Percentiles rank a stretch among this genome's conserved stretches.
Conservation (phyloP, 2,329 filamentous ascomycete species). For the Clarireedia sp. region DNA sequence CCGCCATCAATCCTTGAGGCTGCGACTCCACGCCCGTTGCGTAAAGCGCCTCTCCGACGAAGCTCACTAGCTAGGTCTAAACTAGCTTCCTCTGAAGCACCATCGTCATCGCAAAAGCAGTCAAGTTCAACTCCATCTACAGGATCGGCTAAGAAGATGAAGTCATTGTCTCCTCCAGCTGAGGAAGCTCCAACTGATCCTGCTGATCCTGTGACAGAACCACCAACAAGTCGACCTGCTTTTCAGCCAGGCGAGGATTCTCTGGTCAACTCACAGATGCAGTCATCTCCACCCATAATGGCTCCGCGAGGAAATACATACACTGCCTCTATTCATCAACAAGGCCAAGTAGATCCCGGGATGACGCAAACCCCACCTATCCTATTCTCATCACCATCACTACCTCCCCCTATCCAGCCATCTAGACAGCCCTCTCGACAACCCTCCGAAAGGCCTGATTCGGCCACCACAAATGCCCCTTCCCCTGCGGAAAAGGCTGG, state of each 20-base stretch:
- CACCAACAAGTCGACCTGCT: not conserved
- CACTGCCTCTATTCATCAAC: constrained; percentile 24
- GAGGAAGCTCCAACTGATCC: constrained; percentile 3
- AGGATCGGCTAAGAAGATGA: no score
- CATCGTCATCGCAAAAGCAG: constrained; percentile 19
- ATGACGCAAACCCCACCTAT: constrained; percentile 27
- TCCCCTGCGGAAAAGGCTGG: constrained; percentile 27
- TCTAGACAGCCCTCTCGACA: constrained; percentile 4
- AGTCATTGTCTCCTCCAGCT: constrained; percentile 25
- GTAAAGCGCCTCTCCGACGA: constrained; percentile 9
- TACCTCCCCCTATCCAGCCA: constrained; percentile 24
- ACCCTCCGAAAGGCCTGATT: constrained; percentile 6
- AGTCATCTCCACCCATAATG: constrained; percentile 27
- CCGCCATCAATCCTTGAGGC: constrained; percentile 12
- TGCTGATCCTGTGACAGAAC: not conserved
- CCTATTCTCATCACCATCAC: constrained; percentile 28
- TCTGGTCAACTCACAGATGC: constrained; percentile 20
- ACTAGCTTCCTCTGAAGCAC: constrained; percentile 4
- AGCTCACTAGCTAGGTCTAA: not conserved
- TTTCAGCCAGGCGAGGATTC: constrained; percentile 13
- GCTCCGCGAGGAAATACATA: constrained; percentile 25
- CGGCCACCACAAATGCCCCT: constrained; percentile 10
- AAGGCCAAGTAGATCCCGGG: constrained; percentile 20
- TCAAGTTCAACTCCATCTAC: no score
- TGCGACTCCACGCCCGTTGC: constrained; percentile 14